phyloP scores from a whole-genome alignment of 257 asterid species.

The Capsicum baccatum region DNA sequence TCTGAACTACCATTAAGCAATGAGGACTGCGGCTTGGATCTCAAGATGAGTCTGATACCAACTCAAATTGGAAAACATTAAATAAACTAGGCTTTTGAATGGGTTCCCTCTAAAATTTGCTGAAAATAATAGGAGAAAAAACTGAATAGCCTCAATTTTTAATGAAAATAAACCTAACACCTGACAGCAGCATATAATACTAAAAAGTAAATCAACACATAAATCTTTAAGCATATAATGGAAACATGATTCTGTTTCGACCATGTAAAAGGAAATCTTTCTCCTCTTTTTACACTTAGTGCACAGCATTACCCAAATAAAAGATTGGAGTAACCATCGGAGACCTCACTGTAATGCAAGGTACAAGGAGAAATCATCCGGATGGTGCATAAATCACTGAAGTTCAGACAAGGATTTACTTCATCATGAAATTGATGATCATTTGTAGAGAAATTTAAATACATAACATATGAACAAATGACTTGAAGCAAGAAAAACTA shows the following conservation, averaged over 20 bases:
- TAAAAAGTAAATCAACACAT: background rate
- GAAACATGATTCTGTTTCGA: slow-evolving; percentile 10
- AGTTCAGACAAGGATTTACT: slow-evolving; percentile 4
- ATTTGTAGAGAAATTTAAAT: slow-evolving; percentile 21
- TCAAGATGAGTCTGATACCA: background rate
- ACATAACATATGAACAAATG: slow-evolving; percentile 18
- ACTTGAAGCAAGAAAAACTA: slow-evolving; percentile 32
- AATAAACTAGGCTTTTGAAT: background rate
- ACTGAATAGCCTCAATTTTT: background rate
- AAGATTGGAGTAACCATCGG: background rate
- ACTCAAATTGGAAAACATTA: slow-evolving; percentile 18
- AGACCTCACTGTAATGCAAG: slow-evolving; percentile 2
- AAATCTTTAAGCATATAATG: background rate
- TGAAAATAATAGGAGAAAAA: slow-evolving; percentile 3
- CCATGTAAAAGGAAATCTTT: background rate
- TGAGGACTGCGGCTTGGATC: background rate
- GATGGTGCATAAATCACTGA: slow-evolving; percentile 16
- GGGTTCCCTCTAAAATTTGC: background rate
- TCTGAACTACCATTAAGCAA: background rate
- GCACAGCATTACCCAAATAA: background rate
- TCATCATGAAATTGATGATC: slow-evolving; percentile 23
- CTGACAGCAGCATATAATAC: background rate
- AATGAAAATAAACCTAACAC: background rate
- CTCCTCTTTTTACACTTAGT: background rate
- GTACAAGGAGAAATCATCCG: slow-evolving; percentile 8